These are phyloP conservation scores for Talaromyces funiculosus DNA, from an alignment of 2,329 filamentous ascomycete species.

Conservation along the genomic window DNA sequence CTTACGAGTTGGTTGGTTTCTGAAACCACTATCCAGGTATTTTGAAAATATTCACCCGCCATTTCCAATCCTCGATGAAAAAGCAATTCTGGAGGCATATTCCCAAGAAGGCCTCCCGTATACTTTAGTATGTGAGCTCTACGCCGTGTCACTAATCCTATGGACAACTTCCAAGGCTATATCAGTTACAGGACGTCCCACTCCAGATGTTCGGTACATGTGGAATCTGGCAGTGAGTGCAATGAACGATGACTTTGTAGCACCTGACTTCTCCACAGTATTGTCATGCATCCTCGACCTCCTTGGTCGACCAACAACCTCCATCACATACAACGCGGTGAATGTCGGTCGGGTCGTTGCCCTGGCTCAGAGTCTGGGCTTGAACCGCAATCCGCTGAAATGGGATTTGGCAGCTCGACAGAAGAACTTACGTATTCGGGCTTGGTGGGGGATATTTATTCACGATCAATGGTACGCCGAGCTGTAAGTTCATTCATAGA, in stretches of 20 bases:
- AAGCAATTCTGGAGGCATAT: conserved; percentile 40
- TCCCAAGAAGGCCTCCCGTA: conserved; percentile 43
- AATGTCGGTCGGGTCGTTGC: conserved; percentile 47
- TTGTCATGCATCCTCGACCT: conserved; percentile 49
- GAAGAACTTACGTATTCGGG: conserved; percentile 46
- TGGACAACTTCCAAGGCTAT: conserved; percentile 39
- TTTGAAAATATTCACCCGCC: conserved; percentile 47
- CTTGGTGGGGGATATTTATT: conserved; percentile 52
- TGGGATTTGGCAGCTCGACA: conserved; percentile 49
- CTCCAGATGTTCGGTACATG: conserved; percentile 48
- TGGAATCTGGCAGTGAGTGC: conserved; percentile 54
- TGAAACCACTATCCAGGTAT: conserved; percentile 39
- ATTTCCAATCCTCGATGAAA: conserved; percentile 49
- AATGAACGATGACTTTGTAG: conserved; percentile 48
- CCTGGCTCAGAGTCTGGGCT: conserved; percentile 48
- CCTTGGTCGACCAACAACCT: conserved; percentile 48
- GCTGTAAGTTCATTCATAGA: not conserved
- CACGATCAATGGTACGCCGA: conserved; percentile 49
- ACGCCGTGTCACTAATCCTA: conserved; percentile 46
- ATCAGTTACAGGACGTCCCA: conserved; percentile 15
- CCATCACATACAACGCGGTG: conserved; percentile 48
- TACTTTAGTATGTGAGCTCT: conserved; percentile 46
- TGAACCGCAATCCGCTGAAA: conserved; percentile 48
- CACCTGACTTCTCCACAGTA: conserved; percentile 49
- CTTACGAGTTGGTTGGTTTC: conserved; percentile 36